Percentiles rank a stretch among this genome's conserved stretches.
phyloP scores from a whole-genome alignment of 768 basidiomycete species.

The Mycena sanguinolenta region DNA sequence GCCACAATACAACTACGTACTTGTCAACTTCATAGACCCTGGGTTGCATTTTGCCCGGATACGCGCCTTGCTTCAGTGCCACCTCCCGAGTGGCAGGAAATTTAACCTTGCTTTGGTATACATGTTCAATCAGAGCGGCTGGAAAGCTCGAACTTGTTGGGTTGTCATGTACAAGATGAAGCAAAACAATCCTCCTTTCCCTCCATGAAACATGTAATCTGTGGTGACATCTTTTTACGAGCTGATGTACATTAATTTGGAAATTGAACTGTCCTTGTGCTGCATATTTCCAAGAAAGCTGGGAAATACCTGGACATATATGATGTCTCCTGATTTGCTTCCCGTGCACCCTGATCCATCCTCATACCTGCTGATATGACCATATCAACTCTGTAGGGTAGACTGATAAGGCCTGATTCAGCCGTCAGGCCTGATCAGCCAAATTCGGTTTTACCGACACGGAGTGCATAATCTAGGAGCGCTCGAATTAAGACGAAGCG shows the following conservation, averaged over 20 bases:
- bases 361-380: slow-evolving; percentile 3
- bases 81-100: slow-evolving; percentile 5
- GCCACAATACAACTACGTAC: slow-evolving; percentile 16
- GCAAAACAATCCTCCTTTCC: slow-evolving; percentile 12
- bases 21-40: slow-evolving; percentile 21
- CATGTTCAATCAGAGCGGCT: slow-evolving; percentile 23
- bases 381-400: no score
- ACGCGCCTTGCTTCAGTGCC: slow-evolving; percentile 16
- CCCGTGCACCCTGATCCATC: not conserved
- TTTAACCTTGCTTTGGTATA: slow-evolving; percentile 29
- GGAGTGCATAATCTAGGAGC: no score
- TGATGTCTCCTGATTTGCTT: not conserved
- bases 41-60: slow-evolving; percentile 12
- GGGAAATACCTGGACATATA: not conserved
- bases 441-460: no score
- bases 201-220: slow-evolving; percentile 22
- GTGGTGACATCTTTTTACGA: slow-evolving; percentile 32
- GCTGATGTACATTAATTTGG: slow-evolving; percentile 4
- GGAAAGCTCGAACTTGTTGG: slow-evolving; percentile 34
- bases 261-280: not conserved
- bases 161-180: slow-evolving; percentile 32
- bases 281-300: not conserved
- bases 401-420: not conserved
- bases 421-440: not conserved
- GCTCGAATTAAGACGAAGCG: no score